Conservation (phyloP, 768 basidiomycete species). For the Fistulinella prunicolor region DNA sequence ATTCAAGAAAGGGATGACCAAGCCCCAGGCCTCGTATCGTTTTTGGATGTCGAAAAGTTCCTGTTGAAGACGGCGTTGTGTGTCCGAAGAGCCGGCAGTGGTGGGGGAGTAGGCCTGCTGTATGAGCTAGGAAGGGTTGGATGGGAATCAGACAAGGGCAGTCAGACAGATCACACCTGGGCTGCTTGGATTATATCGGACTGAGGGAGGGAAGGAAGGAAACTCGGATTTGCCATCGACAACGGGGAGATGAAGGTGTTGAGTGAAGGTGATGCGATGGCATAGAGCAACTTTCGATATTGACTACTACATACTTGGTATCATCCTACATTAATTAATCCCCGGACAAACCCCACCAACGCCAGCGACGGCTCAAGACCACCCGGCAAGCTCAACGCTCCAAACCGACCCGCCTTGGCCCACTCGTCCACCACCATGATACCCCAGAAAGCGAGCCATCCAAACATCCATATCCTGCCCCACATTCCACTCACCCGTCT, state of each 20-base stretch:
- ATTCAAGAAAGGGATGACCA: constrained; percentile 73
- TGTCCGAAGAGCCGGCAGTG: constrained; percentile 50
- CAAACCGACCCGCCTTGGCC: constrained; percentile 19
- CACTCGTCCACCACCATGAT: constrained; percentile 44
- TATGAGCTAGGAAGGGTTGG: constrained; percentile 53
- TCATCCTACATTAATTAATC: too few species aligned
- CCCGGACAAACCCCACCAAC: constrained; percentile 26
- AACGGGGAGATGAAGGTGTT: not conserved
- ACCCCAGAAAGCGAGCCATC: constrained; percentile 50
- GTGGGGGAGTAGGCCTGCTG: constrained; percentile 61
- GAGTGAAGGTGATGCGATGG: not conserved
- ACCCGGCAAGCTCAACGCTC: not conserved
- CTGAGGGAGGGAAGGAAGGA: constrained; percentile 52
- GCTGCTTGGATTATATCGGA: constrained; percentile 57
- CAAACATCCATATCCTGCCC: constrained; percentile 52
- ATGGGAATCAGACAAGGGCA: constrained; percentile 11
- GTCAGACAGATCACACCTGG: constrained; percentile 39
- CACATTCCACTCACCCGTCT: constrained; percentile 41
- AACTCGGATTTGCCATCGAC: constrained; percentile 28
- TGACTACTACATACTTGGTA: too few species aligned
- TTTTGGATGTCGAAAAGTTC: constrained; percentile 78
- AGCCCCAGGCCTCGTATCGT: constrained; percentile 76
- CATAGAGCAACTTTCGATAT: not conserved
- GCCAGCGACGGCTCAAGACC: constrained; percentile 5
- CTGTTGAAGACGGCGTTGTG: constrained; percentile 61